phyloP scores from a whole-genome alignment of 2,329 filamentous ascomycete species.

The Botryotinia globosa region DNA sequence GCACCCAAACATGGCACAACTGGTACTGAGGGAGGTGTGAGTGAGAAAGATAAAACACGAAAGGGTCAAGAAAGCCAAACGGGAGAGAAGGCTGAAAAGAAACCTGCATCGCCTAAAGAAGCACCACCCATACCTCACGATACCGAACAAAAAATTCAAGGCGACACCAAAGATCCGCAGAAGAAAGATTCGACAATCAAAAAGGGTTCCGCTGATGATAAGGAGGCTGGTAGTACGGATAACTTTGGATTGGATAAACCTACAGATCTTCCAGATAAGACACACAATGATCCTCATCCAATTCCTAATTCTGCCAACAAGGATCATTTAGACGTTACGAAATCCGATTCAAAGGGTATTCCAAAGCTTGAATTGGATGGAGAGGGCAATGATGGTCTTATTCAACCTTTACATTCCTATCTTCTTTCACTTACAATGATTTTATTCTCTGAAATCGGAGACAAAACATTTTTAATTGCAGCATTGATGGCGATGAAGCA shows the following conservation, averaged over 20 bases:
- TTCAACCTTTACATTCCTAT: conserved; percentile 83
- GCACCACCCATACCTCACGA: conserved; percentile 72
- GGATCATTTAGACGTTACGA: conserved; percentile 56
- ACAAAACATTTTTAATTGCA: conserved; percentile 97
- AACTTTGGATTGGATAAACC: conserved; percentile 68
- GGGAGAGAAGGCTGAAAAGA: conserved; percentile 66
- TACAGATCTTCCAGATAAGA: conserved; percentile 72
- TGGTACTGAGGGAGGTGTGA: conserved; percentile 85
- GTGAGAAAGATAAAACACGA: conserved; percentile 76
- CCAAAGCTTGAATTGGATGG: conserved; percentile 40
- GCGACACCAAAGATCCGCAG: conserved; percentile 37
- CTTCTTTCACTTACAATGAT: conserved; percentile 96
- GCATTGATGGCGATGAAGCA: conserved; percentile 99
- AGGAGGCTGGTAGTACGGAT: conserved; percentile 33
- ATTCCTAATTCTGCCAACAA: conserved; percentile 64
- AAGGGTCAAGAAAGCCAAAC: conserved; percentile 65
- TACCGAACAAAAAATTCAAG: conserved; percentile 71
- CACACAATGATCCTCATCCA: conserved; percentile 70
- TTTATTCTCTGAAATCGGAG: conserved; percentile 90
- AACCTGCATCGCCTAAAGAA: conserved; percentile 81
- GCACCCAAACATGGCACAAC: conserved; percentile 81
- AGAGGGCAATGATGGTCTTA: conserved; percentile 57
- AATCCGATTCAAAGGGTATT: conserved; percentile 42
- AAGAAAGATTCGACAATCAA: conserved; percentile 39
- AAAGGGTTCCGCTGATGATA: conserved; percentile 41